phyloP scores from a whole-genome alignment of 2,329 filamentous ascomycete genomes.

The Colletotrichum acutatum region DNA sequence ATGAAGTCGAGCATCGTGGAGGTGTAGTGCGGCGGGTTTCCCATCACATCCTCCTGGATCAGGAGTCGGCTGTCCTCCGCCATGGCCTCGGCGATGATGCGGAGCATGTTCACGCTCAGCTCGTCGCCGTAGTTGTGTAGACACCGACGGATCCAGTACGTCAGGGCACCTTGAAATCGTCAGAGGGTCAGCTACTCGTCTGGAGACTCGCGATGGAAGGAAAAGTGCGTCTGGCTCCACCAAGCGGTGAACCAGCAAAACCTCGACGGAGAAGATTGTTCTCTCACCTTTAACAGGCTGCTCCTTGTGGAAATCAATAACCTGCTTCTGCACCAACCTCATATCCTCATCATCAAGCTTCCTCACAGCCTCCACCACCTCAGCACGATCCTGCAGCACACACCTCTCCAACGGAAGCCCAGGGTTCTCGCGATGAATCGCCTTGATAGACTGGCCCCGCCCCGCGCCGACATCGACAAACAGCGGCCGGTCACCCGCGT shows the following conservation, averaged over 20 bases:
- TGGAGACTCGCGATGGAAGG: neutral
- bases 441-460: constrained; percentile 41
- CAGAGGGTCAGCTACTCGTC: neutral
- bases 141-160: constrained; percentile 50
- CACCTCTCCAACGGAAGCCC: constrained; percentile 42
- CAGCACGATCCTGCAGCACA: constrained; percentile 45
- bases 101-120: constrained; percentile 44
- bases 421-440: constrained; percentile 40
- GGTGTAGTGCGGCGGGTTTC: constrained; percentile 40
- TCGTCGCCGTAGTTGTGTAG: constrained; percentile 52
- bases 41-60: constrained; percentile 46
- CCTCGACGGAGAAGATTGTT: neutral
- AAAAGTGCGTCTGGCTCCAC: neutral
- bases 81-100: constrained; percentile 44
- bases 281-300: constrained; percentile 37
- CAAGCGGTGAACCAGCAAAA: too few relatives aligned
- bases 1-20: constrained; percentile 44
- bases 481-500: constrained; percentile 32
- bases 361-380: constrained; percentile 43
- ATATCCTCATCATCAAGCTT: constrained; percentile 37
- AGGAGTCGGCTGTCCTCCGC: constrained; percentile 46
- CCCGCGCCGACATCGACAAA: constrained; percentile 50
- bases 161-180: constrained; percentile 44
- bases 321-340: constrained; percentile 20
- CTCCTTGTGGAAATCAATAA: constrained; percentile 44